Conservation (phyloP, 2,329 filamentous ascomycete species). For the Calycina marina region DNA sequence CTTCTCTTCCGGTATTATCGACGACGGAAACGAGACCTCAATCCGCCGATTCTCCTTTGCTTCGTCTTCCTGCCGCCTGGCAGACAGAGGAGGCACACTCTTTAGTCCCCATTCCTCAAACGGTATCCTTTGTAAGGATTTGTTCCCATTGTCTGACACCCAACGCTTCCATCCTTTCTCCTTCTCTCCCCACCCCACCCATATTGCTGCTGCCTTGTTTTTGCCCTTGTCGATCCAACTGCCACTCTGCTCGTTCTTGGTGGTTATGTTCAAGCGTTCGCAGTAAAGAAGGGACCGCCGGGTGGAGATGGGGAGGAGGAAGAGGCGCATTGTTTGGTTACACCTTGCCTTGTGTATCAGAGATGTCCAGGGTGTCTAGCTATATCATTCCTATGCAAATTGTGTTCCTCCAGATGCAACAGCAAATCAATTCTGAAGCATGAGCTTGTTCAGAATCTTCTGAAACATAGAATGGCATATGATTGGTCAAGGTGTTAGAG, state of each 20-base stretch:
- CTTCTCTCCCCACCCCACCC: conserved; percentile 77
- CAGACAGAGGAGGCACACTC: conserved; percentile 71
- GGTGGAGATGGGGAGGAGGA: conserved; percentile 84
- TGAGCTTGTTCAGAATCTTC: no score
- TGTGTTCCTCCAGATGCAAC: no score
- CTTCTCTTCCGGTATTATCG: conserved; percentile 47
- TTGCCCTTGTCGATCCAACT: conserved; percentile 50
- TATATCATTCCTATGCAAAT: no score
- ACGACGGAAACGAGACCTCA: conserved; percentile 62
- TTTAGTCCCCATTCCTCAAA: conserved; percentile 98
- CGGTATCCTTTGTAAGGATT: conserved; percentile 71
- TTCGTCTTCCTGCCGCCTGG: conserved; percentile 49
- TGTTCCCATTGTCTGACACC: conserved; percentile 76
- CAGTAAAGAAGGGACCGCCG: conserved; percentile 85
- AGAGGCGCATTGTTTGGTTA: conserved; percentile 90
- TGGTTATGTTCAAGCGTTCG: conserved; percentile 51
- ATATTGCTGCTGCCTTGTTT: conserved; percentile 57
- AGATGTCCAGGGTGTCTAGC: no score
- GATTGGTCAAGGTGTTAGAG: no score
- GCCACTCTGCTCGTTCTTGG: conserved; percentile 36
- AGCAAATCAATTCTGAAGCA: no score
- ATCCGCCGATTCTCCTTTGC: conserved; percentile 47
- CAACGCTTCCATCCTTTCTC: conserved; percentile 78
- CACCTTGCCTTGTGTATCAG: no score
- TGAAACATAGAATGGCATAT: no score